Base-by-base conservation (phyloP, 1,139 yeast species). In the Diutina siamensis region DNA sequence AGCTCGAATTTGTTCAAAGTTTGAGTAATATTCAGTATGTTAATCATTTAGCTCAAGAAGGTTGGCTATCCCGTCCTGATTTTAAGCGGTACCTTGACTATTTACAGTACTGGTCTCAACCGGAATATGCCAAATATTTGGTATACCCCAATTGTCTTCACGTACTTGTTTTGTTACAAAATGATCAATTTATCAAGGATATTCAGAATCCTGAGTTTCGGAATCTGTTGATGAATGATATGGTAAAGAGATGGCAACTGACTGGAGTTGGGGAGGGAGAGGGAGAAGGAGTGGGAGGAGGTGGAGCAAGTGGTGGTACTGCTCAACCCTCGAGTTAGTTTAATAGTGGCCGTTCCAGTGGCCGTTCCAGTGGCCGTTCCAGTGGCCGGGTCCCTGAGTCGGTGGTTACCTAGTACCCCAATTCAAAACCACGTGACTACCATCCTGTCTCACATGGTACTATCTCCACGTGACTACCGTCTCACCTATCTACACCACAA, bases 1-100 rank as follows among this genome's bases (percentile, higher is more conserved):
- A 83, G 56, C 69, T 83, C 32, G 94, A 83, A 65, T 85, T 84
- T 60, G 86, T 84, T 5, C 95, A 84, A 60, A 78, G 89, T n/a
- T 67, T 84, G 45, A 78, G 89, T 18, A 85, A 84, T 57, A 80
- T 86, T 40, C 88, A 79, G 59, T 84, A 85, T 54, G 66, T 85
- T 48, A 78, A 80, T 55, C 83, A 76, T 54, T 64, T 84, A 41
- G 94, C 94, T 0, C 94, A 84, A 59, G 80, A 77, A 52, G 80
- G 80, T 49, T 79, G 78, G 53, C 65, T 84, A 36, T 77, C 76
- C 45, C 80, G 78, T 53, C 74, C 69, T 19, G 71, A 71, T 47
- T 84, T 84, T 53, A 62, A 84, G 32, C 73, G 75, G 48, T 84
- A 84, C 57, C 64, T 84, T 47, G 66, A 74, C 19, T 84, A 84